Conservation (phyloP, 345 rosid genomes). For the Aquilaria yunnanensis region DNA sequence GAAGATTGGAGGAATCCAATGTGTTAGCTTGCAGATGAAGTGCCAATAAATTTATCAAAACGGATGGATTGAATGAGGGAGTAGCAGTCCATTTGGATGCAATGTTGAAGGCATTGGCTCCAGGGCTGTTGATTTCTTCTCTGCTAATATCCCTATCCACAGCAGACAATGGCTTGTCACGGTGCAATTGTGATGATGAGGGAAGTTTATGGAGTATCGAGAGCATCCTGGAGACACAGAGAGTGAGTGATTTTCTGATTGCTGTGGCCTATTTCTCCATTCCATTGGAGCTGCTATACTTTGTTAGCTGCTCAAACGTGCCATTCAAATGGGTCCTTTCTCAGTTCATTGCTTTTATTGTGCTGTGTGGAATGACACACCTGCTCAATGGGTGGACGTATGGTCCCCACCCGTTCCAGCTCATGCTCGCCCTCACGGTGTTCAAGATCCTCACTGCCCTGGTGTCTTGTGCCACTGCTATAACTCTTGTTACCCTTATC, state of each 20-base stretch:
- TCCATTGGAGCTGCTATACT: slow-evolving; percentile 90
- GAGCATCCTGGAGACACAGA: slow-evolving; percentile 72
- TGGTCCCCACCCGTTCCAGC: slow-evolving; percentile 71
- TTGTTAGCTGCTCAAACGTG: slow-evolving; percentile 85
- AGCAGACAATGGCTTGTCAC: slow-evolving; percentile 35
- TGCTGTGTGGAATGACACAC: slow-evolving; percentile 96
- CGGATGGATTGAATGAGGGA: slow-evolving; percentile 33
- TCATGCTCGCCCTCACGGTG: slow-evolving; percentile 84
- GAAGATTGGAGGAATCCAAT: slow-evolving; percentile 12
- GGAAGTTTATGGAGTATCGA: slow-evolving; percentile 75
- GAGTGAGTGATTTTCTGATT: slow-evolving; percentile 87
- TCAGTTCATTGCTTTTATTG: slow-evolving; percentile 94
- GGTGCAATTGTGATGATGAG: slow-evolving; percentile 93
- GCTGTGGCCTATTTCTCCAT: slow-evolving; percentile 95
- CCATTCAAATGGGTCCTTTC: slow-evolving; percentile 98
- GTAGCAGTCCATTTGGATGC: slow-evolving; percentile 33
- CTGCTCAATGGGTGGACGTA: slow-evolving; percentile 93
- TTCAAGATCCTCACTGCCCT: slow-evolving; percentile 91
- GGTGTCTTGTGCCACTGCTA: slow-evolving; percentile 94
- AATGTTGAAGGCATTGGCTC: slow-evolving; percentile 59
- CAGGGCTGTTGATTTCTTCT: slow-evolving; percentile 41
- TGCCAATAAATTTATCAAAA: not conserved
- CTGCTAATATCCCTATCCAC: slow-evolving; percentile 31
- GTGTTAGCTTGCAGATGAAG: not conserved
- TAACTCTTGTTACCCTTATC: slow-evolving; percentile 79